Evolutionary conservation across 345 rosid genomes (phyloP).

Genomic region (Ceriops decandra): DNA sequence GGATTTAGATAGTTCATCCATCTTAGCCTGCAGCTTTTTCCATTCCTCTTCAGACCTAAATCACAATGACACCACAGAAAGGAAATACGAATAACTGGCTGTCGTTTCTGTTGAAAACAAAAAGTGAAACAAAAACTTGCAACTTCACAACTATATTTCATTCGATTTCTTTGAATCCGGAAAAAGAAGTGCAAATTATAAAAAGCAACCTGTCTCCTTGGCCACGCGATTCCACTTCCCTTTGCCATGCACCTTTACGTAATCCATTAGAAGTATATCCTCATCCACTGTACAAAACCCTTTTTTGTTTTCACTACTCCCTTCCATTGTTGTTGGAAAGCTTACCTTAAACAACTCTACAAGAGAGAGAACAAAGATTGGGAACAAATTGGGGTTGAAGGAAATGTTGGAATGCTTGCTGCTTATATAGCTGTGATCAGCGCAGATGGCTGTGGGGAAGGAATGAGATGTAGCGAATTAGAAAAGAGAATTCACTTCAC

Average conservation of each 20-base stretch:
- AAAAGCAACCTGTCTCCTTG: constrained; percentile 39
- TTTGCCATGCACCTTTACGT: constrained; percentile 51
- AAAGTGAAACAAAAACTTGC: no score
- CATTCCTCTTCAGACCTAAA: constrained; percentile 38
- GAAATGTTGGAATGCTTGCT: no score
- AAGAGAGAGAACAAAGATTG: no score
- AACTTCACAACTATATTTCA: neutral
- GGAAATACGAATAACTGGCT: no score
- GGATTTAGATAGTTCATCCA: constrained; percentile 46
- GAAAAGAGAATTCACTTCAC: no score
- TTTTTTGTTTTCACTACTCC: neutral
- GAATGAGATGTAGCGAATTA: no score
- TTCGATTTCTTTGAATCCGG: neutral
- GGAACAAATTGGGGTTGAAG: no score
- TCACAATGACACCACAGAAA: neutral
- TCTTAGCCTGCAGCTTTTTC: constrained; percentile 42
- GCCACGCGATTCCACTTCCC: constrained; percentile 63
- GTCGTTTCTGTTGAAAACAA: neutral
- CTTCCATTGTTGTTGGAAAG: neutral
- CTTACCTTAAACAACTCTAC: no score
- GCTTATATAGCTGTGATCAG: no score
- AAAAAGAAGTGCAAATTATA: neutral
- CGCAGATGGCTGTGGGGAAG: no score
- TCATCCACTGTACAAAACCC: constrained; percentile 9
- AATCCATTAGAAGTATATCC: constrained; percentile 43